A percentile compares a stretch with the other conserved stretches of the same genome.
Evolutionary conservation across 2,329 filamentous ascomycete genomes (phyloP).

Genomic region (Ilyonectria robusta): DNA sequence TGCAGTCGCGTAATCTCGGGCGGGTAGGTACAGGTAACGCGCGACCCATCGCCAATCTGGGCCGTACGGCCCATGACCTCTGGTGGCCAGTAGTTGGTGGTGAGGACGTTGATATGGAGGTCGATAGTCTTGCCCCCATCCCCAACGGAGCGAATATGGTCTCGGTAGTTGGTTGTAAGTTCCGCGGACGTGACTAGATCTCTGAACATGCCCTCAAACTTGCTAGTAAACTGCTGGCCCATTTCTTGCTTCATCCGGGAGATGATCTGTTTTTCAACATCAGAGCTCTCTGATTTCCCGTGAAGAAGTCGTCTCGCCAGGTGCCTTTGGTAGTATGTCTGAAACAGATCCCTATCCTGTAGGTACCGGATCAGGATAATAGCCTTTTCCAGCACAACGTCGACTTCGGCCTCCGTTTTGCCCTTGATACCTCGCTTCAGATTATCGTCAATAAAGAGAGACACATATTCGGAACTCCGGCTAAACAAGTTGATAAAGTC

Average conservation of each 20-base stretch:
- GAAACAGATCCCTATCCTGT: conserved; percentile 93
- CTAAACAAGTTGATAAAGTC: conserved; percentile 94
- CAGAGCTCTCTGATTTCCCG: conserved; percentile 89
- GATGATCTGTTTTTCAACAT: conserved; percentile 96
- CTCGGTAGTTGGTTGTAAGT: conserved; percentile 82
- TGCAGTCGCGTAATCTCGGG: conserved; percentile 81
- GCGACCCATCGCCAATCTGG: conserved; percentile 62
- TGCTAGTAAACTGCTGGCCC: conserved; percentile 92
- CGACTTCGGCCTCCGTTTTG: conserved; percentile 91
- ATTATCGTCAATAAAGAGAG: conserved; percentile 96
- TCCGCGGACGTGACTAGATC: conserved; percentile 93
- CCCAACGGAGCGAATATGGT: conserved; percentile 70
- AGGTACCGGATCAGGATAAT: conserved; percentile 91
- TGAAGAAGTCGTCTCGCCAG: conserved; percentile 89
- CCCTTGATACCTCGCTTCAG: conserved; percentile 94
- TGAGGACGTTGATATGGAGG: conserved; percentile 87
- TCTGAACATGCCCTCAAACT: conserved; percentile 98
- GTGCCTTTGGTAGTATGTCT: conserved; percentile 98
- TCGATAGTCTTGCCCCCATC: conserved; percentile 73
- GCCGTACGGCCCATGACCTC: conserved; percentile 81
- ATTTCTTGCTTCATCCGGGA: conserved; percentile 97
- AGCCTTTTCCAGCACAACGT: conserved; percentile 87
- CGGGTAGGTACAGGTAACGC: conserved; percentile 77
- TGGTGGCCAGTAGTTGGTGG: conserved; percentile 94
- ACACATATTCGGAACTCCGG: conserved; percentile 91